phyloP scores from a whole-genome alignment of 495 filamentous ascomycete genomes.

The Chaetomidium leptoderma region DNA sequence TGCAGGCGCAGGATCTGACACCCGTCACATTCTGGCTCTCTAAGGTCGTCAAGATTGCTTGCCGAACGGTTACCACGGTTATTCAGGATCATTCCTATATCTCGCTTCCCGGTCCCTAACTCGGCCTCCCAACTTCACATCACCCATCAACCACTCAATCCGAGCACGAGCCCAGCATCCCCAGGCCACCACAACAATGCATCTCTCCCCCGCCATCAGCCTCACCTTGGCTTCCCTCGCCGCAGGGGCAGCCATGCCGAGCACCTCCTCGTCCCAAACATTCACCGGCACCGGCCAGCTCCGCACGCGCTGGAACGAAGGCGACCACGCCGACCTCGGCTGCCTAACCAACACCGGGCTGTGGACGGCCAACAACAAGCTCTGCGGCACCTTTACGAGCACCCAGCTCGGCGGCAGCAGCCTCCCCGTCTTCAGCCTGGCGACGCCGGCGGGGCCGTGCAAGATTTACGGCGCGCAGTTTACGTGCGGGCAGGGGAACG shows the following conservation, averaged over 20 bases:
- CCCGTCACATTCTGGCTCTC: too few species aligned
- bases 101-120: background rate
- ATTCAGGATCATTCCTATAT: background rate
- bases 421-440: conserved; percentile 10
- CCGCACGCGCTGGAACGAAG: conserved; percentile 20
- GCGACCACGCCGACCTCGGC: conserved; percentile 24
- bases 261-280: background rate
- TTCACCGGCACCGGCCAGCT: conserved; percentile 25
- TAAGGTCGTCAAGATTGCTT: too few species aligned
- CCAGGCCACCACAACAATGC: background rate
- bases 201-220: background rate
- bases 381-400: conserved; percentile 22
- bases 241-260: background rate
- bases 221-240: background rate
- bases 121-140: background rate
- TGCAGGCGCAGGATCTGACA: background rate
- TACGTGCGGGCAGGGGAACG: conserved; percentile 11
- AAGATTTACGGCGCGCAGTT: conserved; percentile 15
- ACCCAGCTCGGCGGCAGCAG: background rate
- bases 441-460: conserved; percentile 14
- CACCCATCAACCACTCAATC: background rate
- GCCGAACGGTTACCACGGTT: background rate
- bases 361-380: conserved; percentile 23
- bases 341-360: conserved; percentile 23
- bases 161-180: background rate